phyloP scores from a whole-genome alignment of 2,329 filamentous ascomycete species.

The Neonectria punicea region DNA sequence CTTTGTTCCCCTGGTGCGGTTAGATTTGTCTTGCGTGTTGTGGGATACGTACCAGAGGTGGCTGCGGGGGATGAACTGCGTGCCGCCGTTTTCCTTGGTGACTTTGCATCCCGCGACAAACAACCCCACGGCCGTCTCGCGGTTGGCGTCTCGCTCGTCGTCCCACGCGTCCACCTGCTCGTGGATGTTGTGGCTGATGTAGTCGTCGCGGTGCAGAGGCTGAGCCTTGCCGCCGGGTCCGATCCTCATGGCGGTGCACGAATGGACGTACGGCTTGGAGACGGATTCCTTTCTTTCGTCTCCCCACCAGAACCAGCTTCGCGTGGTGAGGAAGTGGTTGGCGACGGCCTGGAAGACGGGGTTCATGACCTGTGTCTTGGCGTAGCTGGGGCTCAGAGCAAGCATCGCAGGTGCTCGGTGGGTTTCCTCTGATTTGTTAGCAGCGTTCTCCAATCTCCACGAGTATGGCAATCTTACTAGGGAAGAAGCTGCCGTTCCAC shows the following conservation, averaged over 20 bases:
- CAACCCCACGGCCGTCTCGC: conserved; percentile 15
- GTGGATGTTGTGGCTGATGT: conserved; percentile 28
- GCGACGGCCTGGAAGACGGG: conserved; percentile 24
- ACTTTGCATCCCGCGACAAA: conserved; percentile 16
- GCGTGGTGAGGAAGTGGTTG: conserved; percentile 31
- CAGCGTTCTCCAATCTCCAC: too few relatives aligned
- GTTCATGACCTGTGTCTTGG: conserved; percentile 29
- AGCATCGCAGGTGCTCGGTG: conserved; percentile 27
- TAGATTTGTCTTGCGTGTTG: too few relatives aligned
- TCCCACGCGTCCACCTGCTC: conserved; percentile 6
- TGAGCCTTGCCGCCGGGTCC: conserved; percentile 29
- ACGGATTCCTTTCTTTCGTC: conserved; percentile 26
- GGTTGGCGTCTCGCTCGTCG: conserved; percentile 14
- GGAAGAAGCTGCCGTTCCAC: conserved; percentile 17
- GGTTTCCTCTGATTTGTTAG: conserved; percentile 18
- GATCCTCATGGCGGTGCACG: conserved; percentile 27
- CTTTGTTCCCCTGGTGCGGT: not conserved
- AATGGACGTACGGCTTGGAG: conserved; percentile 31
- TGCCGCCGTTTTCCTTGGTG: conserved; percentile 27
- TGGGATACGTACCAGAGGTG: conserved; percentile 22
- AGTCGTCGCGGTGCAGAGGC: conserved; percentile 33
- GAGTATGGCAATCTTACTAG: not conserved
- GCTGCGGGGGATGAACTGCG: conserved; percentile 28
- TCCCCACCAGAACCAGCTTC: conserved; percentile 33
- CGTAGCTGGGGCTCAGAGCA: conserved; percentile 27